A percentile compares a stretch with the other conserved stretches of the same genome.
These are phyloP conservation scores for Imleria badia DNA, from an alignment of 768 basidiomycete species.

Conservation along the genomic window DNA sequence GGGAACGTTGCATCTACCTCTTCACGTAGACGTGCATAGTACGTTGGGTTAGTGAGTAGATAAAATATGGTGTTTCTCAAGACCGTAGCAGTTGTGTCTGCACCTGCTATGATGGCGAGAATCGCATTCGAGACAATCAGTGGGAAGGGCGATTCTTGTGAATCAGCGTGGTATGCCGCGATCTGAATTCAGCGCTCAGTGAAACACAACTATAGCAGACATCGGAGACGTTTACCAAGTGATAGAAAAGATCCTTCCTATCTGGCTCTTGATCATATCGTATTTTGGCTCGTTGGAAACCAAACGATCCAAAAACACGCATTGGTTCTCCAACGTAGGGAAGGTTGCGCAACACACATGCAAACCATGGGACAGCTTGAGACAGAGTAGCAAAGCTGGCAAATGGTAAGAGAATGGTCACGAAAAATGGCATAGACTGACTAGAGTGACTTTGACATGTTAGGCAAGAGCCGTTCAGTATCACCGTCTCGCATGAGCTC, in stretches of 20 bases:
- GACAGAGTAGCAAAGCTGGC: conserved; percentile 13
- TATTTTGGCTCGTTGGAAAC: conserved; percentile 23
- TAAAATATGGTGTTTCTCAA: conserved; percentile 40
- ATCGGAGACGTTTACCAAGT: conserved; percentile 34
- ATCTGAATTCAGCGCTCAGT: conserved; percentile 22
- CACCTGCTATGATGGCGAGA: conserved; percentile 45
- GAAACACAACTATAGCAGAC: not conserved
- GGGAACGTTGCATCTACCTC: conserved; percentile 40
- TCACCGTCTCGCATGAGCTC: conserved; percentile 40
- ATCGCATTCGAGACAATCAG: conserved; percentile 37
- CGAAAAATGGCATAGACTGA: conserved; percentile 6
- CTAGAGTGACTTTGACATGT: conserved; percentile 31
- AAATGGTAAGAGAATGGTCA: conserved; percentile 3
- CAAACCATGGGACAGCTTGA: conserved; percentile 26
- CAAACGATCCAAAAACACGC: conserved; percentile 30
- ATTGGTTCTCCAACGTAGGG: conserved; percentile 32
- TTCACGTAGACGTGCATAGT: conserved; percentile 36
- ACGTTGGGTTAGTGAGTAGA: conserved; percentile 39
- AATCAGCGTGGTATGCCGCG: conserved; percentile 23
- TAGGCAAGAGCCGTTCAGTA: conserved; percentile 27
- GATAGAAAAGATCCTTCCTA: conserved; percentile 38
- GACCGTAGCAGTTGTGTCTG: conserved; percentile 47
- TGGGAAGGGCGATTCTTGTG: conserved; percentile 26
- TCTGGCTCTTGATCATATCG: conserved; percentile 18
- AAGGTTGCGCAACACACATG: conserved; percentile 24